Base-by-base conservation (phyloP, 2,329 filamentous ascomycete genomes). In the Dryadomyces sulphureus region DNA sequence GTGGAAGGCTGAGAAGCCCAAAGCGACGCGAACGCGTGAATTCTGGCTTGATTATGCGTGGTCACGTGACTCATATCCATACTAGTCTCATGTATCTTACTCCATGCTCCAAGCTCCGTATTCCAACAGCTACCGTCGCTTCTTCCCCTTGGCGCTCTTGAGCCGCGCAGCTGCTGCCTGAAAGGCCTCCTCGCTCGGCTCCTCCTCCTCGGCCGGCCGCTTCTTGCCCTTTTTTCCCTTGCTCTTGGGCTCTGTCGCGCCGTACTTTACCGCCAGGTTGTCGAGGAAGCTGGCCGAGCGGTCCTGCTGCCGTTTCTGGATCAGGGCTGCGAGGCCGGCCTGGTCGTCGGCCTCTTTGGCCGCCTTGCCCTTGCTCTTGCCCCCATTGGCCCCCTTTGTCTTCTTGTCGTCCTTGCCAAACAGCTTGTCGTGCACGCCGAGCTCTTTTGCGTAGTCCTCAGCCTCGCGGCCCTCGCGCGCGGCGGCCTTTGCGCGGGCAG, bases 191-290 rank as follows among this genome's bases (percentile, higher is more conserved):
- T 81, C 77, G 0, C 72, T 72, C 1, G 75, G 72, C 56, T 76
- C 72, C 14, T 71, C 70, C 50, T 75, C 72, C 5, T 75, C 68
- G 53, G 71, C 67, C 17, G n/a, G 12, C 22, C 51, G 51, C 39
- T 53, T 53, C 42, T 46, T 47, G n/a, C 40, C 21, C 57, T 74
- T 77, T 57, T 68, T 69, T 11, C 67, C 68, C 61, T 69, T 70
- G 0, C 59, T 53, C 49, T 68, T 66, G 44, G 57, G 55, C 43
- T 56, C 57, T 14, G 58, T 58, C 7, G 68, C 65, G 24, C 69
- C 65, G 59, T 93, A 93, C 64, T 90, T 93, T 42, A 79, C 83
- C 48, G 85, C 85, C 43, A 94, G 62, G 43, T 74, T 67, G 50
- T 84, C 83, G 21, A 94, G 65, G 59, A 93, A 87, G 34, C 66